phyloP scores from a whole-genome alignment of 1,284 basidiomycete species.

The Rhodotorula sp. region DNA sequence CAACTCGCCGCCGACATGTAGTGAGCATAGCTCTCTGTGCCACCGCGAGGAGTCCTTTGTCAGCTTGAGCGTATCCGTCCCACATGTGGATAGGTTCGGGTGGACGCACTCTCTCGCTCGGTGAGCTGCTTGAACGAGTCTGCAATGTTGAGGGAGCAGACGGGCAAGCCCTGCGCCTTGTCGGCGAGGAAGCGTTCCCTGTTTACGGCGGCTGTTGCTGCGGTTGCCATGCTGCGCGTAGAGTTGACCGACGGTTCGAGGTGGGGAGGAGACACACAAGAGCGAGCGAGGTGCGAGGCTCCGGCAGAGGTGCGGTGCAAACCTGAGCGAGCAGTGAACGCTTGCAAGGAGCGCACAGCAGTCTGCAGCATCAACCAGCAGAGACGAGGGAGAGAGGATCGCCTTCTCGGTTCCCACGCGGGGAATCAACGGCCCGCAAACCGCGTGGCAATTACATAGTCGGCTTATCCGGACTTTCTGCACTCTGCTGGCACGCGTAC shows the following conservation, averaged over 20 bases:
- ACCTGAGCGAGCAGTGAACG: no score
- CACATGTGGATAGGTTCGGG: no score
- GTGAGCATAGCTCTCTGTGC: constrained; percentile 35
- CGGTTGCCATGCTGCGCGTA: neutral
- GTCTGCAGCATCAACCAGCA: no score
- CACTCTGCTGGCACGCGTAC: no score
- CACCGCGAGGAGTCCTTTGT: neutral
- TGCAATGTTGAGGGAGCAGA: constrained; percentile 35
- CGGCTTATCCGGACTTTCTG: no score
- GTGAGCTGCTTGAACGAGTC: constrained; percentile 31
- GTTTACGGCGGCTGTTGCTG: neutral
- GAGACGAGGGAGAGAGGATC: no score
- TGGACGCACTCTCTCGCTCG: constrained; percentile 33
- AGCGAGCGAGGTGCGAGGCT: neutral
- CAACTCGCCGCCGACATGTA: constrained; percentile 51
- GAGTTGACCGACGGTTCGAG: neutral
- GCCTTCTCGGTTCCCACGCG: no score
- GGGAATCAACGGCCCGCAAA: no score
- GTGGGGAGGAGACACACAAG: neutral
- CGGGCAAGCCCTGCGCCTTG: constrained; percentile 20
- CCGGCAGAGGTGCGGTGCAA: neutral
- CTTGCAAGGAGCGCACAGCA: no score
- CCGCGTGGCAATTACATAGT: no score
- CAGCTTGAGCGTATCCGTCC: neutral
- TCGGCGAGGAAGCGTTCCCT: constrained; percentile 36